Percentiles rank a stretch among this genome's conserved stretches.
phyloP scores from a whole-genome alignment of 2,329 filamentous ascomycete species.

The Stachybotrys echinatus region DNA sequence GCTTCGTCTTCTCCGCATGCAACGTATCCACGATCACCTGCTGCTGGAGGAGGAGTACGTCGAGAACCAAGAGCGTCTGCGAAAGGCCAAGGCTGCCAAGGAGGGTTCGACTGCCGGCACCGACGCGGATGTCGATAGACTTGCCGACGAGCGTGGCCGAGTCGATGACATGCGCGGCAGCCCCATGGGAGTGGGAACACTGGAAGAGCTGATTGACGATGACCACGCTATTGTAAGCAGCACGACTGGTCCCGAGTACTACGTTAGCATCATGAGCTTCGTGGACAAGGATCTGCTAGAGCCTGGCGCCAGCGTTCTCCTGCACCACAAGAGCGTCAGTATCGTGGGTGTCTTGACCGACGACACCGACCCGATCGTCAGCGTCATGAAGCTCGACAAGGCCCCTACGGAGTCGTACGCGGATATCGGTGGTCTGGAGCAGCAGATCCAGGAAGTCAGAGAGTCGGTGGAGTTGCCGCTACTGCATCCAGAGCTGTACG shows the following conservation, averaged over 20 bases:
- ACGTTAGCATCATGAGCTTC: slow-evolving; percentile 99
- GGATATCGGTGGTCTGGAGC: slow-evolving; percentile 93
- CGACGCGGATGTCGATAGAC: slow-evolving; percentile 71
- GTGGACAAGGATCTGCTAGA: slow-evolving; percentile 98
- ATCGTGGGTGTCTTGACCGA: slow-evolving; percentile 97
- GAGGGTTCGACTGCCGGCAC: slow-evolving; percentile 62
- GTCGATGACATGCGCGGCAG: slow-evolving; percentile 98
- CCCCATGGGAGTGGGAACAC: slow-evolving; percentile 95
- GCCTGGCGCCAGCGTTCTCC: slow-evolving; percentile 87
- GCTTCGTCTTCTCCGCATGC: slow-evolving; percentile 93
- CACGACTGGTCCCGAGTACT: slow-evolving; percentile 96
- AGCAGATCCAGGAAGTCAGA: slow-evolving; percentile 94
- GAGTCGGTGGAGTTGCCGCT: slow-evolving; percentile 95
- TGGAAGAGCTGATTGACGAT: slow-evolving; percentile 98
- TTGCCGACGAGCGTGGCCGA: slow-evolving; percentile 88
- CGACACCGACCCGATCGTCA: slow-evolving; percentile 90
- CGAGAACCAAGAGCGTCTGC: slow-evolving; percentile 93
- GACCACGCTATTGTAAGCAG: slow-evolving; percentile 98
- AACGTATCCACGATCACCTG: slow-evolving; percentile 95
- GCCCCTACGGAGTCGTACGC: slow-evolving; percentile 97
- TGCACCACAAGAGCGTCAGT: slow-evolving; percentile 97
- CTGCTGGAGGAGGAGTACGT: slow-evolving; percentile 97
- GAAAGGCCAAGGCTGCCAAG: slow-evolving; percentile 82
- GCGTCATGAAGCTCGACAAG: slow-evolving; percentile 99
- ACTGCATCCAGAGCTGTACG: slow-evolving; percentile 93